A percentile compares a stretch with the other conserved stretches of the same genome.
These are phyloP conservation scores for Tulasnella sp. DNA, from an alignment of 768 basidiomycete genomes.

Conservation along the genomic window DNA sequence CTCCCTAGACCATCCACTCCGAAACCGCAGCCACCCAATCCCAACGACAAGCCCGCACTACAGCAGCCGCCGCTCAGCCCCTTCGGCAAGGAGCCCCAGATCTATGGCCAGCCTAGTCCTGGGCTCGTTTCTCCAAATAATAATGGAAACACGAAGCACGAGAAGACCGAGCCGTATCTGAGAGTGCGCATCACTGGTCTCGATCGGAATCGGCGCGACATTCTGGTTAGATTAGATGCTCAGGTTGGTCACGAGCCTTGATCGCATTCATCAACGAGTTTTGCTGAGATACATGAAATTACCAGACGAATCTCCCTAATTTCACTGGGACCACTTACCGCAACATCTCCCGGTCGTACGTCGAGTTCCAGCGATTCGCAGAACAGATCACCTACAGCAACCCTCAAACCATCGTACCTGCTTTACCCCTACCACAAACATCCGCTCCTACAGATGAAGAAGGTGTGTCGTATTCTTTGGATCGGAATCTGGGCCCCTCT, in stretches of 20 bases:
- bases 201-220: slow-evolving; percentile 91
- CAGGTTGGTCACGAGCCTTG: slow-evolving; percentile 54
- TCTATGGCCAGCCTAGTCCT: slow-evolving; percentile 76
- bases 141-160: slow-evolving; percentile 48
- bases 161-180: slow-evolving; percentile 74
- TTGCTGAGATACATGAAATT: not conserved
- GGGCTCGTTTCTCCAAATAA: slow-evolving; percentile 71
- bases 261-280: not conserved
- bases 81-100: slow-evolving; percentile 73
- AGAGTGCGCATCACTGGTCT: slow-evolving; percentile 81
- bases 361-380: slow-evolving; percentile 91
- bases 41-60: slow-evolving; percentile 9
- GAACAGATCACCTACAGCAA: slow-evolving; percentile 81
- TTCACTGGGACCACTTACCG: slow-evolving; percentile 83
- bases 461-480: slow-evolving; percentile 31
- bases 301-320: slow-evolving; percentile 84
- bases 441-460: slow-evolving; percentile 97
- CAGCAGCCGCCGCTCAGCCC: slow-evolving; percentile 34
- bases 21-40: slow-evolving; percentile 2
- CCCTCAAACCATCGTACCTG: slow-evolving; percentile 94
- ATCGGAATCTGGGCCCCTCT: not conserved
- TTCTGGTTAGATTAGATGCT: slow-evolving; percentile 88
- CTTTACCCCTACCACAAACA: slow-evolving; percentile 90
- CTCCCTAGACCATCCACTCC: slow-evolving; percentile 8
- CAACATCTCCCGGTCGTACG: slow-evolving; percentile 89